Evolutionary conservation across 176 grass and related monocot genomes (phyloP).

Genomic region (Carex littledalei): DNA sequence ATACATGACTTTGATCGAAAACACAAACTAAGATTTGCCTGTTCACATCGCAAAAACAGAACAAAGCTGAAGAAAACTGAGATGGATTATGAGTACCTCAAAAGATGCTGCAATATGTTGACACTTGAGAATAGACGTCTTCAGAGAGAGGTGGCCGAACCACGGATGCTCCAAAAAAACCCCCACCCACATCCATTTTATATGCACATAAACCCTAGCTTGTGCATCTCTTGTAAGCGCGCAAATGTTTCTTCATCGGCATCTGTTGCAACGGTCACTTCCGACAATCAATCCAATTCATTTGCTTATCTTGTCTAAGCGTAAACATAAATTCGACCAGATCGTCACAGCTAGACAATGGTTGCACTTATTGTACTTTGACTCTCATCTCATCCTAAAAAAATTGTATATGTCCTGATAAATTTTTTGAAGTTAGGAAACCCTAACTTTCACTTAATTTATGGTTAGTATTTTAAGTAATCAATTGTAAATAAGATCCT

Average conservation of each 20-base stretch:
- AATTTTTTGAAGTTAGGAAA: background rate
- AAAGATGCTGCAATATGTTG: slow-evolving; percentile 36
- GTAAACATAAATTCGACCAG: background rate
- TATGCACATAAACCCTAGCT: background rate
- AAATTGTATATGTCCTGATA: background rate
- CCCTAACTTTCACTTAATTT: background rate
- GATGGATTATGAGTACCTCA: slow-evolving; percentile 44
- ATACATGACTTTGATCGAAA: background rate
- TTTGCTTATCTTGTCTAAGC: background rate
- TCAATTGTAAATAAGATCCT: background rate
- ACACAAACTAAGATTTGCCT: background rate
- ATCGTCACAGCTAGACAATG: background rate
- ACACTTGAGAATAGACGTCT: slow-evolving; percentile 38
- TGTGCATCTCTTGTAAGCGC: background rate
- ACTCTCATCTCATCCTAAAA: background rate
- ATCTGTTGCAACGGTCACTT: slow-evolving; percentile 6
- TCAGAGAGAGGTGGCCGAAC: slow-evolving; percentile 41
- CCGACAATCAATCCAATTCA: background rate
- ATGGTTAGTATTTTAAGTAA: background rate
- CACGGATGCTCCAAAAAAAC: slow-evolving; percentile 2
- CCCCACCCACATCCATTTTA: background rate
- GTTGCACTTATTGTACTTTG: background rate
- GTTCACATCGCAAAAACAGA: slow-evolving; percentile 1
- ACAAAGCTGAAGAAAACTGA: slow-evolving; percentile 45
- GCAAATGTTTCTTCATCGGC: background rate